Evolutionary conservation across 1,284 basidiomycete genomes (phyloP).

Genomic region (Sporisorium reilianum): DNA sequence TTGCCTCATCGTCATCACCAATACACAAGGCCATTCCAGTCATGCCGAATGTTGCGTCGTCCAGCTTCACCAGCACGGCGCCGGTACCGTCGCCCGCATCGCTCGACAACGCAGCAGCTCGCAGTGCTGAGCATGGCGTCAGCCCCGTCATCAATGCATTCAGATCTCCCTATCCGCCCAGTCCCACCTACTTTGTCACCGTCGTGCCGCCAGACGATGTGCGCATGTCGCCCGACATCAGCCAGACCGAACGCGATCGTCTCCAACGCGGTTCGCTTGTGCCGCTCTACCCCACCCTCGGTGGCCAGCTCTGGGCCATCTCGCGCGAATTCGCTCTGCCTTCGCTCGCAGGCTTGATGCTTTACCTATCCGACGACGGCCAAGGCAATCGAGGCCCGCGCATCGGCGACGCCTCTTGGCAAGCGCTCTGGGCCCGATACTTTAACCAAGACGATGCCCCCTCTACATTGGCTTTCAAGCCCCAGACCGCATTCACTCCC

Average conservation of each 20-base stretch:
- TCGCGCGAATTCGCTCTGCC: slow-evolving; percentile 66
- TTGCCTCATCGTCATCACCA: slow-evolving; percentile 9
- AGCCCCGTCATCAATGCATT: slow-evolving; percentile 38
- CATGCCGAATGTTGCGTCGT: slow-evolving; percentile 13
- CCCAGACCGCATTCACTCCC: slow-evolving; percentile 6
- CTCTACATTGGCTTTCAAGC: slow-evolving; percentile 20
- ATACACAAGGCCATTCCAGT: not conserved
- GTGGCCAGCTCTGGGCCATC: slow-evolving; percentile 67
- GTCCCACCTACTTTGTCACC: slow-evolving; percentile 53
- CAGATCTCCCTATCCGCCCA: slow-evolving; percentile 40
- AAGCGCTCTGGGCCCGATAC: slow-evolving; percentile 62
- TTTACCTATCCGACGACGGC: slow-evolving; percentile 64
- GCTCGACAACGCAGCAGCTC: not conserved
- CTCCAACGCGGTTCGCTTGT: slow-evolving; percentile 61
- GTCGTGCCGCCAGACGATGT: slow-evolving; percentile 53
- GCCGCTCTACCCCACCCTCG: slow-evolving; percentile 65
- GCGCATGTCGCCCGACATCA: slow-evolving; percentile 25
- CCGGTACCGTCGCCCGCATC: not conserved
- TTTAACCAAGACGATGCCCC: slow-evolving; percentile 50
- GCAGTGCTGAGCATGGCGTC: slow-evolving; percentile 35
- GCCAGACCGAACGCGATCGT: slow-evolving; percentile 24
- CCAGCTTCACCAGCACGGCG: not conserved
- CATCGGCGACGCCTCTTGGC: slow-evolving; percentile 64
- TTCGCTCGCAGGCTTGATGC: slow-evolving; percentile 62
- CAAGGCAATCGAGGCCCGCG: slow-evolving; percentile 62